Conservation (phyloP, 2,329 filamentous ascomycete species). For the Trematosphaeria pertusa region DNA sequence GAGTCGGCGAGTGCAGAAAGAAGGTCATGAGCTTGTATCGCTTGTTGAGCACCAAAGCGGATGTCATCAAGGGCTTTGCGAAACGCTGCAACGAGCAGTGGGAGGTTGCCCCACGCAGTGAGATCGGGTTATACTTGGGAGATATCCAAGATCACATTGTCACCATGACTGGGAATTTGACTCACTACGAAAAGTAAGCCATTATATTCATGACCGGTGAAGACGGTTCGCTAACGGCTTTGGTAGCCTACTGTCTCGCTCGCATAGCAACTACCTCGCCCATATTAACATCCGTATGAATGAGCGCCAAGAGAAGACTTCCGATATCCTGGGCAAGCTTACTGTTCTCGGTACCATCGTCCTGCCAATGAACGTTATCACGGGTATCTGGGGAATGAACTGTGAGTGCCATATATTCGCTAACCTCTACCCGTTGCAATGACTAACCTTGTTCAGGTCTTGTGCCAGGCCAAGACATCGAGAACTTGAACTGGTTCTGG, state of each 20-base stretch:
- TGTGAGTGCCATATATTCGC: conserved; percentile 27
- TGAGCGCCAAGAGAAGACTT: conserved; percentile 93
- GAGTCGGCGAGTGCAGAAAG: conserved; percentile 93
- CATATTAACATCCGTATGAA: conserved; percentile 99
- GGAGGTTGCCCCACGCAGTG: conserved; percentile 92
- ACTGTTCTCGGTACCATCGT: conserved; percentile 97
- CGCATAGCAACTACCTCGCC: conserved; percentile 96
- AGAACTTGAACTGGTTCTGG: conserved; percentile 65
- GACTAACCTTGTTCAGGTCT: conserved; percentile 51
- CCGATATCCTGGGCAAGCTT: conserved; percentile 91
- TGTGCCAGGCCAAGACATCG: conserved; percentile 88
- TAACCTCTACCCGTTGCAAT: not conserved
- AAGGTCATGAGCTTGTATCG: conserved; percentile 97
- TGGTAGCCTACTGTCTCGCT: conserved; percentile 80
- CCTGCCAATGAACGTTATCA: conserved; percentile 98
- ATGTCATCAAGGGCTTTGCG: conserved; percentile 98
- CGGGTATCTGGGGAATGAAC: conserved; percentile 98
- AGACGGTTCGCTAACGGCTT: conserved; percentile 18
- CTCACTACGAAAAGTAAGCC: conserved; percentile 91
- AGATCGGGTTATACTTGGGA: conserved; percentile 96
- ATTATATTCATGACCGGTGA: not conserved
- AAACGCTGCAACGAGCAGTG: conserved; percentile 98
- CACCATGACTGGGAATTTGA: conserved; percentile 96
- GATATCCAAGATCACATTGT: conserved; percentile 99
- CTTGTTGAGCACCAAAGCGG: conserved; percentile 93